Evolutionary conservation across 75 land plant genomes (phyloP).

Genomic region (Larix kaempferi): DNA sequence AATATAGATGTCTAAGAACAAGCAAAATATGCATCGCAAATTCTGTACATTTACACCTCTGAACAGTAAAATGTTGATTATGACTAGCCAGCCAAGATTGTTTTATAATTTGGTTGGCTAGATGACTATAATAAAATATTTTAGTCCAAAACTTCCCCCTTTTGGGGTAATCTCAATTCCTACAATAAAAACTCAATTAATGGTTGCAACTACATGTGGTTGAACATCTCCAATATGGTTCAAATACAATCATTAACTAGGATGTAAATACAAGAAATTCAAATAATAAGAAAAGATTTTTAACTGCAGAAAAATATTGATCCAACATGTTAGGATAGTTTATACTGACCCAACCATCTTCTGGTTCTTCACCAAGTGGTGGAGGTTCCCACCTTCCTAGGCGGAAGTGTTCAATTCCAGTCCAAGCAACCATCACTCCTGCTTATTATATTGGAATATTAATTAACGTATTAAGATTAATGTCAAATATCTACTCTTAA

Average conservation of each 20-base stretch:
- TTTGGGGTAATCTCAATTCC: too few species aligned
- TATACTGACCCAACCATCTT: slow-evolving; percentile 64
- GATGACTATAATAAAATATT: too few species aligned
- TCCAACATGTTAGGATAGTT: not conserved
- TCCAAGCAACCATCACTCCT: slow-evolving; percentile 99
- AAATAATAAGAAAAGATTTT: not conserved
- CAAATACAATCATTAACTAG: not conserved
- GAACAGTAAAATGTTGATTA: not conserved
- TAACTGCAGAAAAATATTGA: not conserved
- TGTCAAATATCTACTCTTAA: not conserved
- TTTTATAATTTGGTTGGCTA: too few species aligned
- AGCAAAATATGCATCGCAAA: not conserved
- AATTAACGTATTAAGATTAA: not conserved
- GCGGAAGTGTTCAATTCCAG: slow-evolving; percentile 90
- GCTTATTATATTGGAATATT: not conserved
- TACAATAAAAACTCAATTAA: too few species aligned
- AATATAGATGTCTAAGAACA: too few species aligned
- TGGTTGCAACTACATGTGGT: not conserved
- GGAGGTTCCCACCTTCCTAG: slow-evolving; percentile 86
- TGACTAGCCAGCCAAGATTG: too few species aligned
- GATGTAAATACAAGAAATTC: not conserved
- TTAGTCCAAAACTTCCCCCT: too few species aligned
- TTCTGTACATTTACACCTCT: not conserved
- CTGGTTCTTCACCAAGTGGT: slow-evolving; percentile 79
- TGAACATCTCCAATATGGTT: not conserved